Evolutionary conservation across 2,329 filamentous ascomycete genomes (phyloP), one percentile per base, ranked within the genome.

Genomic region (Tetracladium maxilliforme): DNA sequence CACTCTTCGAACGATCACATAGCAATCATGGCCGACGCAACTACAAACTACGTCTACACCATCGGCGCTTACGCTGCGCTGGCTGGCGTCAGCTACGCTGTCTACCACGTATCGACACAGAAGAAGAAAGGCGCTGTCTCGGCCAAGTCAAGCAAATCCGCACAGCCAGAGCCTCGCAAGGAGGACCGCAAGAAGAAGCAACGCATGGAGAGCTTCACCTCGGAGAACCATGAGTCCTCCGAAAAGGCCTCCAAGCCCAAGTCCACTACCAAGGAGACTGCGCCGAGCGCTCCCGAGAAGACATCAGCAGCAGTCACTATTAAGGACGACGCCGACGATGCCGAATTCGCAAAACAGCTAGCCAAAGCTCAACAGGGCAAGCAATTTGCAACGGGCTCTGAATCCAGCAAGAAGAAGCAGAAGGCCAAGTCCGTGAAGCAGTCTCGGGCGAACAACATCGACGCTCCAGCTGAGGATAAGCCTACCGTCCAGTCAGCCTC

Each of bases 301-400:
- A n/a, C n/a, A n/a, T n/a, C n/a, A n/a, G n/a, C n/a, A n/a, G n/a
- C n/a, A n/a, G n/a, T n/a, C n/a, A n/a, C n/a, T n/a, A n/a, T n/a
- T n/a, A n/a, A 76, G 30, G 70, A 76, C 30, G 66, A 66, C 22
- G 58, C 71, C 28, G 71, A 75, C 43, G 77, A 78, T 45, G 67
- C 65, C 40, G 78, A 84, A 36, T 87, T 90, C 47, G 82, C 82
- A 16, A 67, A 67, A 40, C 75, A 80, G 45, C 61, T 90, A 37
- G 57, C 70, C 29, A 75, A 66, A 39, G 64, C 75, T 25, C 77
- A 82, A 54, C 61, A 78, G 35, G 81, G 81, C 30, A 68, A 65
- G 33, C 67, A 68, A 41, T 64, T 69, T 38, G 56, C 50, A 31
- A 48, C 52, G 39, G 61, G 64, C 45, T 44, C 63, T 40, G 44